Evolutionary conservation across 108 stramenopile genomes (phyloP).

Genomic region (Ochromonas danica): DNA sequence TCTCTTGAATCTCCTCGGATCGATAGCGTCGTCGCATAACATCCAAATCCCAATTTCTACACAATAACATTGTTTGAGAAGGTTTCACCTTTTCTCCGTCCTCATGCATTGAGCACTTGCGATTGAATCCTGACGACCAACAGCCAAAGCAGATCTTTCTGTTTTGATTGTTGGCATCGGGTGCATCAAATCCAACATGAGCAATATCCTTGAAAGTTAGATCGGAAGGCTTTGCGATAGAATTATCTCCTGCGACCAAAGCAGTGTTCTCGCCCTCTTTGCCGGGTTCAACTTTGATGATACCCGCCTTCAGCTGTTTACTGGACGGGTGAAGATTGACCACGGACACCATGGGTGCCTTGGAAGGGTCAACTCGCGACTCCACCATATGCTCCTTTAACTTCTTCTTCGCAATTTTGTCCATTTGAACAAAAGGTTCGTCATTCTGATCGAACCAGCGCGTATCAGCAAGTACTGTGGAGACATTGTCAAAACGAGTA

Average conservation of each 20-base stretch:
- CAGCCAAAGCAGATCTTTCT: slow-evolving; percentile 65
- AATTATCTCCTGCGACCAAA: no score
- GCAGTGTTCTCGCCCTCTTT: background rate
- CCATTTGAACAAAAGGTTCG: background rate
- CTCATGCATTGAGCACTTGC: slow-evolving; percentile 24
- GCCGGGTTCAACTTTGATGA: background rate
- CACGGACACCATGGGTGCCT: background rate
- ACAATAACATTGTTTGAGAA: slow-evolving; percentile 54
- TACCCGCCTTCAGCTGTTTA: background rate
- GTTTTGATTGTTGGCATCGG: slow-evolving; percentile 1
- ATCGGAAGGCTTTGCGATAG: background rate
- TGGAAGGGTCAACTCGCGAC: background rate
- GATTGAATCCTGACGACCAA: slow-evolving; percentile 62
- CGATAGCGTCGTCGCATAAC: slow-evolving; percentile 65
- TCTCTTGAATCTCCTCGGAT: slow-evolving; percentile 69
- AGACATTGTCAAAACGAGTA: slow-evolving; percentile 64
- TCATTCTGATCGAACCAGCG: background rate
- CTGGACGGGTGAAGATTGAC: background rate
- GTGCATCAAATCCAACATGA: slow-evolving; percentile 50
- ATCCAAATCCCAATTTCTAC: slow-evolving; percentile 68
- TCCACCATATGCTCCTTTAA: background rate
- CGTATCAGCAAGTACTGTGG: slow-evolving; percentile 58
- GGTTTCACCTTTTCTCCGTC: background rate
- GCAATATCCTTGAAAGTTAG: slow-evolving; percentile 51
- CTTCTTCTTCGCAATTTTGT: background rate